phyloP scores from a whole-genome alignment of 2,329 filamentous ascomycete genomes.

The Aspergillus aculeatinus region DNA sequence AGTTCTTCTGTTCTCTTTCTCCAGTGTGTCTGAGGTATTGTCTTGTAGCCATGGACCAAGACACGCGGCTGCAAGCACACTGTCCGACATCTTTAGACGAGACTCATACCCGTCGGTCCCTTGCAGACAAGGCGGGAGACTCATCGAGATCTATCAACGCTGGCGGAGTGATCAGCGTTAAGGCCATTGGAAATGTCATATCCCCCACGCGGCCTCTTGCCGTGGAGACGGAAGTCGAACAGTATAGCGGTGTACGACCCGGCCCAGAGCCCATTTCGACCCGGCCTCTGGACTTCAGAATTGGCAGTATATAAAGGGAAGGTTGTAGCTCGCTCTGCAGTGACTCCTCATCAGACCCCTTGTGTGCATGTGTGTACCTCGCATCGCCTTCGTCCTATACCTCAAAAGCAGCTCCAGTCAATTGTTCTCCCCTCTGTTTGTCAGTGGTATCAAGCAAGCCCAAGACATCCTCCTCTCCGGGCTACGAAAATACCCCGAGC shows the following conservation, averaged over 20 bases:
- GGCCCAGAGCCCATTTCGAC: slow-evolving; percentile 6
- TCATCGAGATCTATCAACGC: slow-evolving; percentile 13
- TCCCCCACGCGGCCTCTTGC: slow-evolving; percentile 19
- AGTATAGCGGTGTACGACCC: slow-evolving; percentile 23
- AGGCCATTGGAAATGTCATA: slow-evolving; percentile 12
- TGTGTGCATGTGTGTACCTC: not conserved
- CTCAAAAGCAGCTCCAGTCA: not conserved
- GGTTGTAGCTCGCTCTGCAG: slow-evolving; percentile 1
- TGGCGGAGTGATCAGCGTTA: slow-evolving; percentile 10
- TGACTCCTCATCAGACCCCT: not conserved
- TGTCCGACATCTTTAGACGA: slow-evolving; percentile 17
- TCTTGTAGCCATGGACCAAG: slow-evolving; percentile 2
- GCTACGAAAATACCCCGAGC: not conserved
- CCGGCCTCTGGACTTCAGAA: slow-evolving; percentile 5
- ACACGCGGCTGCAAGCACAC: slow-evolving; percentile 12
- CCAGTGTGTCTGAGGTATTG: not conserved
- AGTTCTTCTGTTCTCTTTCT: not conserved
- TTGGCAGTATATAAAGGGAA: slow-evolving; percentile 16
- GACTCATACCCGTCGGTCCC: slow-evolving; percentile 21
- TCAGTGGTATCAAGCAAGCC: too few species aligned
- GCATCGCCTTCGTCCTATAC: not conserved
- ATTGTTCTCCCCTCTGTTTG: not conserved
- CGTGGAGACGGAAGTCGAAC: slow-evolving; percentile 15
- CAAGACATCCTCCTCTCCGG: not conserved
- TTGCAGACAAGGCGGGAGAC: slow-evolving; percentile 19